Percentiles rank a stretch among this genome's conserved stretches.
phyloP scores from a whole-genome alignment of 306 rosid species.

The Lithocarpus polystachyus region DNA sequence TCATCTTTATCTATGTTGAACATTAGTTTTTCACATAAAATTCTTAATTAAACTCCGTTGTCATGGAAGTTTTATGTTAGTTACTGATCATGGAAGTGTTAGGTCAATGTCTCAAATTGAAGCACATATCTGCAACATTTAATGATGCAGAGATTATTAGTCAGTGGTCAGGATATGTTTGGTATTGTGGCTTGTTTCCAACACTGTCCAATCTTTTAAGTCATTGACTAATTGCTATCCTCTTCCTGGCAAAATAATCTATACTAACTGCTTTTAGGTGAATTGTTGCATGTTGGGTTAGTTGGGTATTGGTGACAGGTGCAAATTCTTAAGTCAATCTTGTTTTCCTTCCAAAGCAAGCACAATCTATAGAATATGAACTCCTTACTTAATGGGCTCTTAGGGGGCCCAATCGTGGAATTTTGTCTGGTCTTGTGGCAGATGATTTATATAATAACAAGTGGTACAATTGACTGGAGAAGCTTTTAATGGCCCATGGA shows the following conservation, averaged over 20 bases:
- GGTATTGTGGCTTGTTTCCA: neutral
- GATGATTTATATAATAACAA: neutral
- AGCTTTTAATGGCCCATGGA: neutral
- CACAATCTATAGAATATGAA: neutral
- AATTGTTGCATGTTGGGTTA: neutral
- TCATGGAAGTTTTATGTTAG: conserved; percentile 7
- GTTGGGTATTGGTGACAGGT: neutral
- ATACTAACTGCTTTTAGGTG: neutral
- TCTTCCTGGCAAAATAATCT: neutral
- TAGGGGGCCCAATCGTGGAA: neutral
- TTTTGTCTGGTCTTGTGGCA: neutral
- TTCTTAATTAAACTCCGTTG: neutral
- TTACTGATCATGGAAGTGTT: neutral
- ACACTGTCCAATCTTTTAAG: neutral
- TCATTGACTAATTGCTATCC: neutral
- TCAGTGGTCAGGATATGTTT: neutral
- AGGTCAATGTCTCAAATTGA: neutral
- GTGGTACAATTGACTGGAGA: conserved; percentile 9
- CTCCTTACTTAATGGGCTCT: neutral
- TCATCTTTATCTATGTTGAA: neutral
- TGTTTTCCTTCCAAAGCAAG: neutral
- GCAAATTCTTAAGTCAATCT: neutral
- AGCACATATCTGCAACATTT: neutral
- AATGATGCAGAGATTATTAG: neutral
- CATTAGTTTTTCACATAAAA: neutral